phyloP scores from a whole-genome alignment of 805 yeast species.

The Wickerhamomyces queroliae region DNA sequence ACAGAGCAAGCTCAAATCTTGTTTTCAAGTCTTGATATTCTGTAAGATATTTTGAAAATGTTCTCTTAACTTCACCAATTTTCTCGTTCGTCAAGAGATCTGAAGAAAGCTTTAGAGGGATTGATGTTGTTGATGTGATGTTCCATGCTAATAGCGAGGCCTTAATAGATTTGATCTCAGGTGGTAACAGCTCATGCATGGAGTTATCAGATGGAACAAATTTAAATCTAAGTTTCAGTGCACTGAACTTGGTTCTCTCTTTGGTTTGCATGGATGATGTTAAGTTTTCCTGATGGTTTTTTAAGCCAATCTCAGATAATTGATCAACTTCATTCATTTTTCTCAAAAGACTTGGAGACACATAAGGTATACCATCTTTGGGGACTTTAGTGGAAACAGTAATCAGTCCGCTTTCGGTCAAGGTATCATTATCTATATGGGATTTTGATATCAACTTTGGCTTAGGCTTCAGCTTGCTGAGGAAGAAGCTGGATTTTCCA shows the following conservation, averaged over 20 bases:
- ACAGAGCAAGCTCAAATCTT: constrained; percentile 5
- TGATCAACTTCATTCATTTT: constrained; percentile 29
- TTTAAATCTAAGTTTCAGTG: constrained; percentile 22
- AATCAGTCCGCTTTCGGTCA: constrained; percentile 27
- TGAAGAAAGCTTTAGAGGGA: constrained; percentile 37
- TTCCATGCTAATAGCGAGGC: constrained; percentile 28
- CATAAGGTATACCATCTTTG: constrained; percentile 29
- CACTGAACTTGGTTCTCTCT: constrained; percentile 21
- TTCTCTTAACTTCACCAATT: constrained; percentile 17
- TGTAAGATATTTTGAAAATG: constrained; percentile 13
- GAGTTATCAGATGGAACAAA: constrained; percentile 27
- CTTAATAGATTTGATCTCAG: constrained; percentile 23
- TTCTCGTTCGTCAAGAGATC: constrained; percentile 22
- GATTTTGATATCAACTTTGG: too few species aligned
- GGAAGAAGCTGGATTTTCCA: too few species aligned
- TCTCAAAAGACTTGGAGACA: constrained; percentile 30
- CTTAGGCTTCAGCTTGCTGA: too few species aligned
- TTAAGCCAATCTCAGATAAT: constrained; percentile 27
- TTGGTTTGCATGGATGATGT: constrained; percentile 21
- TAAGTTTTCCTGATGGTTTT: constrained; percentile 28
- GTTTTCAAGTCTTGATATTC: constrained; percentile 14
- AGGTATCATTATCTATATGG: too few species aligned
- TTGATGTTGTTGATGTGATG: constrained; percentile 27
- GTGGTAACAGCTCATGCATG: constrained; percentile 22
- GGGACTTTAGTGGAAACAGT: constrained; percentile 26